Conservation (phyloP, 768 basidiomycete species). For the Sporobolomyces pararoseus region DNA sequence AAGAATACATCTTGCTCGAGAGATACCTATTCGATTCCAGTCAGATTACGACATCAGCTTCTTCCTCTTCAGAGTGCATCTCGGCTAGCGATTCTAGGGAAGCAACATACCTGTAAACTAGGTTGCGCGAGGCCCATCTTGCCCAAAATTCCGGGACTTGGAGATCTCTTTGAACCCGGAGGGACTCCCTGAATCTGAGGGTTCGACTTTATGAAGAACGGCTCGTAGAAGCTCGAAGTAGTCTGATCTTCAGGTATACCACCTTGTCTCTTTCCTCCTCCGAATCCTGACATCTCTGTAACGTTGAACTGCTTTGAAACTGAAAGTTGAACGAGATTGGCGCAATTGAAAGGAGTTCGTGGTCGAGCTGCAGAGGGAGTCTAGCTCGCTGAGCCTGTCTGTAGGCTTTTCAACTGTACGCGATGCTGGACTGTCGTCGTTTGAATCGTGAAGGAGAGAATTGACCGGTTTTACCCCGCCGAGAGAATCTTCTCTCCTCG, state of each 20-base stretch:
- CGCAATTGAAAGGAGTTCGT: not conserved
- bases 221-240: slow-evolving; percentile 11
- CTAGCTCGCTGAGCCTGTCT: too few relatives aligned
- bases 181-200: not conserved
- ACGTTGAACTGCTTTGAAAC: too few relatives aligned
- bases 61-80: too few relatives aligned
- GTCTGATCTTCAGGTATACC: slow-evolving; percentile 14
- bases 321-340: not conserved
- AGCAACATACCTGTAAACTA: slow-evolving; percentile 3
- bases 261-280: slow-evolving; percentile 1
- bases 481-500: too few relatives aligned
- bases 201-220: slow-evolving; percentile 9
- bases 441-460: too few relatives aligned
- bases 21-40: slow-evolving; percentile 4
- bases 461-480: too few relatives aligned
- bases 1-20: slow-evolving; percentile 38
- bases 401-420: too few relatives aligned
- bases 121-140: slow-evolving; percentile 35
- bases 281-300: slow-evolving; percentile 2
- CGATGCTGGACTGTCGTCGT: too few relatives aligned
- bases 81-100: too few relatives aligned
- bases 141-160: slow-evolving; percentile 16
- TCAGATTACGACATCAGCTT: too few relatives aligned
- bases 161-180: not conserved
- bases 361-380: not conserved